Percentiles rank a stretch among this genome's conserved stretches.
Evolutionary conservation across 2,329 filamentous ascomycete genomes (phyloP).

Genomic region (Cordyceps cateniannulata): DNA sequence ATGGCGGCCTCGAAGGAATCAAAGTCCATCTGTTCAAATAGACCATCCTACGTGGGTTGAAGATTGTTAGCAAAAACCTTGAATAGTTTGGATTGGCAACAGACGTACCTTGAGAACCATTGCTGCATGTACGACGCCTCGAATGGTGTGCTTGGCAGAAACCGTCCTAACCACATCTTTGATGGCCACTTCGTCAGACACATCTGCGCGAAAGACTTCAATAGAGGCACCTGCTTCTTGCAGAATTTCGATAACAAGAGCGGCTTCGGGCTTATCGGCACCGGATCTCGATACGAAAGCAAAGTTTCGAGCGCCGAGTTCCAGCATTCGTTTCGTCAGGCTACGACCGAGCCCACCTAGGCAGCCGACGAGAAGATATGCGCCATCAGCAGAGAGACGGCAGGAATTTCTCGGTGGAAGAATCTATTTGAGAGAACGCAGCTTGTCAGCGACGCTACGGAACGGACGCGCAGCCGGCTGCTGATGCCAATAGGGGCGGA

Average conservation of each 20-base stretch:
- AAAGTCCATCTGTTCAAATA: no score
- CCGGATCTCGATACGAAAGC: conserved; percentile 24
- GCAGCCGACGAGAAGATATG: conserved; percentile 24
- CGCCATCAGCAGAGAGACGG: no score
- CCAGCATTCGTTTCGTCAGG: conserved; percentile 19
- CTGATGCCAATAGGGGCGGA: no score
- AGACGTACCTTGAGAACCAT: no score
- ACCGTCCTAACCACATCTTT: conserved; percentile 13
- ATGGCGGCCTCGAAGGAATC: no score
- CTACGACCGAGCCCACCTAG: conserved; percentile 23
- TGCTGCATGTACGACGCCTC: conserved; percentile 32
- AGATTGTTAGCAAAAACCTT: no score
- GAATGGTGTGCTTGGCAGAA: conserved; percentile 9
- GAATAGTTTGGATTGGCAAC: no score
- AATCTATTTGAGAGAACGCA: no score
- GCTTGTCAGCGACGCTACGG: no score
- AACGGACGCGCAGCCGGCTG: no score
- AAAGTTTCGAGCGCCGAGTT: conserved; percentile 23
- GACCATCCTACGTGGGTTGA: no score
- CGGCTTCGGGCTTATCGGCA: conserved; percentile 15
- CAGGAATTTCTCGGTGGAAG: no score
- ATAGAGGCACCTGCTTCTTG: conserved; percentile 12
- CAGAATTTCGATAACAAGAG: conserved; percentile 17
- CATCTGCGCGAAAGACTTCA: conserved; percentile 24
- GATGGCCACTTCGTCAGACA: conserved; percentile 22